Evolutionary conservation across 2,329 filamentous ascomycete genomes (phyloP), one percentile per base, ranked within the genome.

Genomic region (Scedosporium minutisporum): DNA sequence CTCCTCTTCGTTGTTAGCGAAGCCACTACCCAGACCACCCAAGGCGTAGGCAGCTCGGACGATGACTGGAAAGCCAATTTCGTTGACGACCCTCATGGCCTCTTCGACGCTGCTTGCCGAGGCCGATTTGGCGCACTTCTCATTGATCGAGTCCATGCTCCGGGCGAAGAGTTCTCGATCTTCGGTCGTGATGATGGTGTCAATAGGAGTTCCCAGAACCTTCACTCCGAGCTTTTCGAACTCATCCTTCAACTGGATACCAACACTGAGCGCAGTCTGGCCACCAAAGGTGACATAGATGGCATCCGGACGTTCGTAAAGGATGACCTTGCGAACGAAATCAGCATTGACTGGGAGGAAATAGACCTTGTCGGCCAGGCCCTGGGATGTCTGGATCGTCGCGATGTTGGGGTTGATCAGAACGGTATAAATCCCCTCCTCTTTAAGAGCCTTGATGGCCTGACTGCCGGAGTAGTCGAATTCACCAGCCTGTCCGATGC

Each of bases 341-440:
- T 97, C 93, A 64, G 93, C 90, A 65, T 93, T 97, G 73, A 99
- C 95, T 0, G 95, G 95, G 53, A 97, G 81, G 82, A 97, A 99
- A 78, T 97, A 99, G 60, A 99, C 95, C 81, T 97, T 97, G 76
- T 99, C 95, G 14, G 95, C 95, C 61, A 99, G 81, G 67, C 95
- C 95, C 78, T 97, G 97, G 61, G 95, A 97, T 4, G 95, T 99
- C 75, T 99, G 95, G 66, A 97, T 97, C 0, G 95, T 99, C 67
- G 95, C 95, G 73, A 99, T 97, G 74, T 99, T 99, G 63, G 95
- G 95, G 78, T 99, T 99, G 82, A 99, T 97, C 66, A 99, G 81
- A 66, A 99, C 88, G 3, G 95, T 97, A 80, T 97, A 97, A 70
- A 97, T 97, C 65, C 93, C 93, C 77, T 97, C 95, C 75, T 97